Base-by-base conservation (phyloP, 2,329 filamentous ascomycete species). In the Thielaviopsis euricoi region DNA sequence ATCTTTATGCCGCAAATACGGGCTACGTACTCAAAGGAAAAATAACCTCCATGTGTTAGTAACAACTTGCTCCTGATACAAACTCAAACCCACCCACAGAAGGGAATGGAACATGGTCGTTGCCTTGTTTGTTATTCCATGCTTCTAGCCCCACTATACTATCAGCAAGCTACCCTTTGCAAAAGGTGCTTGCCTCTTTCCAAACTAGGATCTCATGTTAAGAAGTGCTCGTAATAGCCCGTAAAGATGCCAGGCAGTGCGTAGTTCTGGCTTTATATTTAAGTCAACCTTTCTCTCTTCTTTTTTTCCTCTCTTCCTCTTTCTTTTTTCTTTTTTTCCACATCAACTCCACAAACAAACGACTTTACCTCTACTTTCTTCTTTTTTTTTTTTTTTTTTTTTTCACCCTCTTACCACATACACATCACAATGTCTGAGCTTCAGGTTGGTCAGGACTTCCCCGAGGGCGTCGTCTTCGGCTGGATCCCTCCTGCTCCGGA, bases 371-470 rank as follows among this genome's bases (percentile, higher is more conserved):
- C 12, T n/a, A 19, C 15, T 22, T 33, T 33, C 12, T n/a, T 21
- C 15, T 22, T 49, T 53, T 21, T 40, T 33, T 48, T 19, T 55
- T 56, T 58, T 55, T 59, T 26, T 51, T 48, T 46, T 57, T 23
- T 29, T 29, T 23, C 55, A 57, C 29, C 26, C 46, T 43, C 21
- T 52, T 19, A 58, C 58, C 29, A 33, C 29, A 33, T 33, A 33
- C 12, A 6, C 4, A 33, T 60, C 48, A 71, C 61, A 61, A 78
- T 79, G 77, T 66, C 84, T 74, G 78, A 78, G 70, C 79, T 93
- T 71, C 83, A 90, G 71, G 79, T 79, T 69, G 90, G 90, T 68
- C 88, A 95, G 71, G 75, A 76, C 69, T 91, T 97, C 78, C 90
- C 90, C 64, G 75, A 82, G 65, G 85, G 79, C 65, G 84, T 95